Base-by-base conservation (phyloP, 2,329 filamentous ascomycete genomes). In the Nakataea oryzae region DNA sequence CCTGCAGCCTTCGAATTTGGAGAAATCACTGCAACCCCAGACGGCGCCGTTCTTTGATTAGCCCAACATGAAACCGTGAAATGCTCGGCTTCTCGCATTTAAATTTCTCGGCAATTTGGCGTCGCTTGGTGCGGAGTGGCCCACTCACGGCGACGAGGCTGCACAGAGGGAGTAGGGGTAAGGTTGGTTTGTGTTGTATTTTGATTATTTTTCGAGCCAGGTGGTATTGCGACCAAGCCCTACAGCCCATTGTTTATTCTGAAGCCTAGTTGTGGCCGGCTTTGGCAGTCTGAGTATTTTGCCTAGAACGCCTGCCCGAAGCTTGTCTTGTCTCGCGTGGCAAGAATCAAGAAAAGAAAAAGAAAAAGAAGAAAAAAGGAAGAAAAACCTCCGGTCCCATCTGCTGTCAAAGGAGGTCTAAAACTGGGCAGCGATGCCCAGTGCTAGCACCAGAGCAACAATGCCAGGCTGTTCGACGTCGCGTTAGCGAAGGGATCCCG, bases 351-450 rank as follows among this genome's bases (percentile, higher is more conserved):
- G 41, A 50, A 61, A 50, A 21, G 14, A 26, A 59, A 54, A 59
- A 50, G 17, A 28, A 13, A 56, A 28, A 27, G 1, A 28, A 24
- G 24, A 17, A 29, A 50, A 59, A 57, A 30, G 56, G 28, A n/a
- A 21, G 26, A 28, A n/a, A 32, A 32, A 59, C 27, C 32, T 32
- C 58, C 58, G n/a, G 6, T 21, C 57, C 34, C 24, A 14, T 17
- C 26, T 21, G 28, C 34, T 17, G 3, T n/a, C 41, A 24, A n/a
- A 54, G 26, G 57, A 32, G 58, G 11, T n/a, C 26, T 59, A 59
- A 56, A 59, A 62, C 57, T 58, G 61, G 24, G 28, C 28, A n/a
- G 41, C 57, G 29, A 62, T 17, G n/a, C 47, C 61, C 14, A 62
- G 9, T 3, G 61, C 61, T 3, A 58, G n/a, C 6, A 62, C 9